These are phyloP conservation scores for Wallacemonas rigidus DNA, from an alignment of 208 protist species.

Conservation along the genomic window DNA sequence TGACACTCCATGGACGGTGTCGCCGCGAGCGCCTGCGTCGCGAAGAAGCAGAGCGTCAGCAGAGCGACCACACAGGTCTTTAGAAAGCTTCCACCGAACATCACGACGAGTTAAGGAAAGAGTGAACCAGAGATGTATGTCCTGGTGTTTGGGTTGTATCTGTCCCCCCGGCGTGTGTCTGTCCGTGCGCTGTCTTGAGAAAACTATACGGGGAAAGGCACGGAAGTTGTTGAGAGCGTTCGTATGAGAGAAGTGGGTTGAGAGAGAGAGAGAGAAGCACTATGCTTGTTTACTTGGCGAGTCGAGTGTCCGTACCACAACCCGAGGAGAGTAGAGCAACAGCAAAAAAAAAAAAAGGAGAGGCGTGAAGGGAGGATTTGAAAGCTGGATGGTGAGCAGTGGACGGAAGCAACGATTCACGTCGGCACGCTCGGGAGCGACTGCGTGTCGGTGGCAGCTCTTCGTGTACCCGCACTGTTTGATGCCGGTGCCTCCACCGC, in stretches of 20 bases:
- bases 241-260: neutral
- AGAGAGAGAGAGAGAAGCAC: neutral
- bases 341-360: constrained; percentile 13
- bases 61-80: constrained; percentile 26
- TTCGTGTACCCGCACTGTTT: too few species aligned
- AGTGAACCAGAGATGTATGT: too few species aligned
- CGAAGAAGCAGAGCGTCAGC: constrained; percentile 30
- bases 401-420: neutral
- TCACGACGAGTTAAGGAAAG: neutral
- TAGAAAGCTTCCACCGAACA: neutral
- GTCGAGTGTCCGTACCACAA: neutral
- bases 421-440: too few species aligned
- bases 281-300: neutral
- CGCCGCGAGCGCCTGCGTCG: constrained; percentile 21
- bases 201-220: too few species aligned
- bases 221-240: too few species aligned
- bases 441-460: too few species aligned
- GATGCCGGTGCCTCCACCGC: too few species aligned
- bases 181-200: too few species aligned
- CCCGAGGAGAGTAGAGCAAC: neutral
- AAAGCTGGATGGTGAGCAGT: neutral
- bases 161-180: too few species aligned
- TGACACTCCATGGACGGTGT: constrained; percentile 68
- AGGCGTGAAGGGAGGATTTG: neutral
- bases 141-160: too few species aligned